These are phyloP conservation scores for Tylopilus rubrobrunneus DNA, from an alignment of 768 basidiomycete species.

Conservation along the genomic window DNA sequence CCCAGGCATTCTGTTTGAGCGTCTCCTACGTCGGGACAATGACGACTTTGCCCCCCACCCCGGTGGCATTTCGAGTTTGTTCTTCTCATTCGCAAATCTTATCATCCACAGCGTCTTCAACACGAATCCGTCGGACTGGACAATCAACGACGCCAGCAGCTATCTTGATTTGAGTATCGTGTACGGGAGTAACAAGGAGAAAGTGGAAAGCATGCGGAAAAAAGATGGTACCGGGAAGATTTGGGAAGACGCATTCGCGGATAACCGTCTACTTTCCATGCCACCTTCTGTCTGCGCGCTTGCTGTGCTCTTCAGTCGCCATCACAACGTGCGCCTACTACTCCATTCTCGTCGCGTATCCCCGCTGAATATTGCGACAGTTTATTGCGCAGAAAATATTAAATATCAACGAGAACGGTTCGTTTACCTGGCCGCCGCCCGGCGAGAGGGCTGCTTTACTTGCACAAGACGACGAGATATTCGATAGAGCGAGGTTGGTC, in stretches of 20 bases:
- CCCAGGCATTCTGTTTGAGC: constrained; percentile 66
- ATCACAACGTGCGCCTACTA: constrained; percentile 58
- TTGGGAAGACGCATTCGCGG: constrained; percentile 69
- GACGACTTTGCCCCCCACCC: constrained; percentile 50
- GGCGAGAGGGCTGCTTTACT: constrained; percentile 20
- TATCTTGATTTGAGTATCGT: constrained; percentile 76
- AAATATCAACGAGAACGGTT: constrained; percentile 62
- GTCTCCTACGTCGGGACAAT: constrained; percentile 45
- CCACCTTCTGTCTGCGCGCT: constrained; percentile 69
- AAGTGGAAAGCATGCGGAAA: constrained; percentile 50
- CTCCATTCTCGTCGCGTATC: not conserved
- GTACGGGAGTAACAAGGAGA: constrained; percentile 56
- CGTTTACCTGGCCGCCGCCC: constrained; percentile 31
- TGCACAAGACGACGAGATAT: constrained; percentile 73
- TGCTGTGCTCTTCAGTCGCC: constrained; percentile 63
- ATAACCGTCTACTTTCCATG: constrained; percentile 62
- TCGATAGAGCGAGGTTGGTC: constrained; percentile 66
- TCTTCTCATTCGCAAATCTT: constrained; percentile 78
- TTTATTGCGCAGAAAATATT: constrained; percentile 66
- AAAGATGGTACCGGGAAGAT: constrained; percentile 65
- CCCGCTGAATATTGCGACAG: constrained; percentile 34
- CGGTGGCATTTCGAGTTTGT: constrained; percentile 65
- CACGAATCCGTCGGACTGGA: constrained; percentile 43
- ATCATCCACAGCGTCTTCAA: constrained; percentile 74
- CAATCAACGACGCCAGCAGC: constrained; percentile 61